A percentile compares a stretch with the other conserved stretches of the same genome.
Evolutionary conservation across 2,329 filamentous ascomycete genomes (phyloP).

Genomic region (Colletotrichum lini): DNA sequence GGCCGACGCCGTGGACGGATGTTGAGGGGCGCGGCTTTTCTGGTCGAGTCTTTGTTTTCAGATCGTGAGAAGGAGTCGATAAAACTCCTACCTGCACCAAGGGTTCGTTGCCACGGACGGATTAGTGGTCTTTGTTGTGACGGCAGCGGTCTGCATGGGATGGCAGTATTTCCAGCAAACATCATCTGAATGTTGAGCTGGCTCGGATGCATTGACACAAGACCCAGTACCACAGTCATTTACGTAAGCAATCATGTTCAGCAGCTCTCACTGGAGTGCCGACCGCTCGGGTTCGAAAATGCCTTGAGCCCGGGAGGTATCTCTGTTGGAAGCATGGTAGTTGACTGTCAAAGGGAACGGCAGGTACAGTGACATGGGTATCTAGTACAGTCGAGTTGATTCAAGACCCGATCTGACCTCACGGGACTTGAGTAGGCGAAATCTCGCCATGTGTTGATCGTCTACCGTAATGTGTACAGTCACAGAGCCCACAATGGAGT

Average conservation of each 20-base stretch:
- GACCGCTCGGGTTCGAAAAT: background rate
- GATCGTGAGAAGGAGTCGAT: background rate
- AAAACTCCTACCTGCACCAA: slow-evolving; percentile 14
- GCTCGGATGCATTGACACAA: slow-evolving; percentile 16
- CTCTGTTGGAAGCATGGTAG: background rate
- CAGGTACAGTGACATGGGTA: background rate
- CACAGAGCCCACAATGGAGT: background rate
- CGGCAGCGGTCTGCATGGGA: background rate
- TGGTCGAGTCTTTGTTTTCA: slow-evolving; percentile 6
- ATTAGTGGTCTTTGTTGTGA: background rate
- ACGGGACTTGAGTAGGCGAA: background rate
- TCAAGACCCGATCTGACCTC: background rate
- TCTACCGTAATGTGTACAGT: background rate
- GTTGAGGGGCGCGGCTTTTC: slow-evolving; percentile 29
- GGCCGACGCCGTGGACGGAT: slow-evolving; percentile 27
- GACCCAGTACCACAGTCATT: background rate
- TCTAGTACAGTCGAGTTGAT: background rate
- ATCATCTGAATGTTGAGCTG: slow-evolving; percentile 1
- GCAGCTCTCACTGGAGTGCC: background rate
- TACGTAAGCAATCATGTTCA: background rate
- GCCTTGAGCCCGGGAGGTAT: background rate
- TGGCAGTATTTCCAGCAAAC: background rate
- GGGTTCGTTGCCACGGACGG: background rate
- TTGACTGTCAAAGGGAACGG: slow-evolving; percentile 9
- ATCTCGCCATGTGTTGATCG: background rate